Base-by-base conservation (phyloP, 2,329 filamentous ascomycete species). In the Paraphoma chrysanthemicola region DNA sequence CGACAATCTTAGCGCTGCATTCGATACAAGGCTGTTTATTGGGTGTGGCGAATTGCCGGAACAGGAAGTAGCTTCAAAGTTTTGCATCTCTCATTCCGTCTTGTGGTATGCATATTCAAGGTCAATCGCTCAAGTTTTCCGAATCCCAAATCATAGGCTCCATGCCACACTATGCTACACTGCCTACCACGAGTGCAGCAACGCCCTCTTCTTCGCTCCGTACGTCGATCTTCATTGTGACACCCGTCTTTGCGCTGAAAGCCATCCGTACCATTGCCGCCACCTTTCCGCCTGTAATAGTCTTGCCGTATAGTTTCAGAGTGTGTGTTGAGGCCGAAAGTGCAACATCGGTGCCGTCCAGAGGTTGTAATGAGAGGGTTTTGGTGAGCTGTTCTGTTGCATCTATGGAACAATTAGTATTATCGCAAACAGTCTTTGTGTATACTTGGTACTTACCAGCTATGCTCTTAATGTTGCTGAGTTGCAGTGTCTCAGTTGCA, bases 261-360 rank as follows among this genome's bases (percentile, higher is more conserved):
- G 93, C 95, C 93, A 99, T 97, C 78, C 93, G 87, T 63, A 98
- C 88, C 64, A 87, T 89, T 58, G 90, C 91, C 53, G 93, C 92
- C 14, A 99, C 94, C 71, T 90, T 90, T 65, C 95, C 95, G 36
- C 94, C 95, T 33, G 86, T 88, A 60, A 98, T 89, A 43, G 92
- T 97, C 87, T 97, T 98, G 75, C 95, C 95, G 76, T 97, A 90
- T 36, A 99, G 83, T 81, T 97, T 98, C 75, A 99, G 88, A 4
- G 93, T 93, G 78, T 99, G 95, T 60, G 93, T 97, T 57, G 89
- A 93, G 71, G 90, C 90, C 73, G 89, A 96, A 66, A 97, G 83
- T 0, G 92, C 90, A 39, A 99, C 89, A 66, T 99, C 95, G 31
- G 91, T 96, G 67, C 94, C 95, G 69, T 99, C 95, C 44, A 99